Base-by-base conservation (phyloP, 2,329 filamentous ascomycete genomes). In the Beauveria asiatica region DNA sequence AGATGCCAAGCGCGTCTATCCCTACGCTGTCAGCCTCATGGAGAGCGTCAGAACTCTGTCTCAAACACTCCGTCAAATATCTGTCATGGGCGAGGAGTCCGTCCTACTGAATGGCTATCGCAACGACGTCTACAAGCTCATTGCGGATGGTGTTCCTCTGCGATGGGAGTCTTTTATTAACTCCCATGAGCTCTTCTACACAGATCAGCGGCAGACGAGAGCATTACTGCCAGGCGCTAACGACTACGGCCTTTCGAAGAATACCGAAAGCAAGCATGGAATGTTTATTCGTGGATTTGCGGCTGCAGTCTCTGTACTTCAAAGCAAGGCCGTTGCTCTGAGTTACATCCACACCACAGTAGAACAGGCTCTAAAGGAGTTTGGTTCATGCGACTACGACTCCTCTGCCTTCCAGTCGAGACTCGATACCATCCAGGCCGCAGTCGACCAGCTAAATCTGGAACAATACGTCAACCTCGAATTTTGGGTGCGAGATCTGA, bases 111-210 rank as follows among this genome's bases (percentile, higher is more conserved):
- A 90, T 69, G 92, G 93, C 25, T 96, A 97, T 70, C 86, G 92
- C 65, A 96, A 95, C 65, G 91, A 97, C 63, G 90, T 94, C 1
- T 92, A 96, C 69, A 78, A 78, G 48, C 81, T 96, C 63, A 86
- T 99, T 62, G 81, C 82, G 21, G 97, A 95, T 73, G 94, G 95
- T 62, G 83, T 97, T 33, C 91, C 91, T 1, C 76, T 99, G 30
- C 87, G 92, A 68, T 99, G 94, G 94, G 94, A 99, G 70, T 96
- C 94, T 0, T 97, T 99, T 67, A 90, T 99, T 57, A 93, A 97
- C 72, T 92, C 92, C 1, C 97, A 97, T 72, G 94, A 99, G 71
- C 81, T 97, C 37, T 92, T 69, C 75, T 88, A 69, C 82, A 89
- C 68, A 74, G 74, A 76, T 54, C 72, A 73, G 57, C 69, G 74